phyloP scores from a whole-genome alignment of 2,329 filamentous ascomycete genomes.

The Clathrospora elynae region DNA sequence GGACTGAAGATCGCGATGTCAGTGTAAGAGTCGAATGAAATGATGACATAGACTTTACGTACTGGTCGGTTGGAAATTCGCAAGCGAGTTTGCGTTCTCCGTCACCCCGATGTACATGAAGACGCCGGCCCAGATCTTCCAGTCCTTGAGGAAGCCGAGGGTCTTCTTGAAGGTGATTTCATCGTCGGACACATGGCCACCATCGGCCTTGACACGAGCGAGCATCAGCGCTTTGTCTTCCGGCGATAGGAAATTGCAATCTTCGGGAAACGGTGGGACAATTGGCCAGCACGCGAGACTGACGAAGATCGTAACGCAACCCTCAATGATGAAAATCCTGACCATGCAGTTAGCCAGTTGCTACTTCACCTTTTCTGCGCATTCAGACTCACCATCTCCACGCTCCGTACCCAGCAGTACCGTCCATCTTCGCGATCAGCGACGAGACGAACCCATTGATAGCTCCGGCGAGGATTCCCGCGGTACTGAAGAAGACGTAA shows the following conservation, averaged over 20 bases:
- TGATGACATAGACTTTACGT: too few relatives aligned
- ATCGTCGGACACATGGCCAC: constrained; percentile 53
- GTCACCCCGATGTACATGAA: constrained; percentile 37
- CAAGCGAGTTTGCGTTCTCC: constrained; percentile 41
- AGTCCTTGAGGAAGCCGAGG: constrained; percentile 52
- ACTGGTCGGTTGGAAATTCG: constrained; percentile 45
- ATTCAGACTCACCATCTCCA: constrained; percentile 38
- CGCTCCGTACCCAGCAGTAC: constrained; percentile 27
- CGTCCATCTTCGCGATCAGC: constrained; percentile 47
- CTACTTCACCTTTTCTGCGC: background rate
- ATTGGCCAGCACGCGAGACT: constrained; percentile 56
- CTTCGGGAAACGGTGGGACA: constrained; percentile 57
- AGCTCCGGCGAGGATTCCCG: constrained; percentile 60
- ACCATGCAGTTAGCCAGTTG: background rate
- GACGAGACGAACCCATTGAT: constrained; percentile 60
- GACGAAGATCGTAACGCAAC: constrained; percentile 57
- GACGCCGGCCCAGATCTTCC: constrained; percentile 60
- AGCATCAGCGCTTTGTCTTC: constrained; percentile 59
- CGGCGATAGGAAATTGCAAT: constrained; percentile 56
- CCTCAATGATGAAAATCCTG: constrained; percentile 66
- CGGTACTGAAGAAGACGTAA: constrained; percentile 58
- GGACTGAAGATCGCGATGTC: too few relatives aligned
- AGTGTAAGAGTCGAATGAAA: too few relatives aligned
- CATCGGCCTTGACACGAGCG: constrained; percentile 57
- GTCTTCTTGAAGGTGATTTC: constrained; percentile 55